These are phyloP conservation scores for Schwanniomyces vanrijiae DNA, from an alignment of 805 yeast species.

Conservation along the genomic window DNA sequence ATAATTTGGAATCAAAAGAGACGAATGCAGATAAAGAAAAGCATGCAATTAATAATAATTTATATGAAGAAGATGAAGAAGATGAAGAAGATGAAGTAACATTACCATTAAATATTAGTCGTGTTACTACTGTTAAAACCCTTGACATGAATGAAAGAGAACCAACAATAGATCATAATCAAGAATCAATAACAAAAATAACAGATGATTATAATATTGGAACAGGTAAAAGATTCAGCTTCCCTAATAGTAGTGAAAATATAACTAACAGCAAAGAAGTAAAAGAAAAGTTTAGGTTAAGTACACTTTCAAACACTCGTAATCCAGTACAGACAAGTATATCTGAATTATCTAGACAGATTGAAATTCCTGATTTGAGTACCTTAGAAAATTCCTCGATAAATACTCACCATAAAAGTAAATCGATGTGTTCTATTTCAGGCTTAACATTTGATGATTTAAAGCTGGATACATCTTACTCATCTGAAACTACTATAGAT, in stretches of 20 bases:
- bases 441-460: slow-evolving; percentile 29
- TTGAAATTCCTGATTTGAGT: slow-evolving; percentile 41
- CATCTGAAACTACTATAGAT: slow-evolving; percentile 12
- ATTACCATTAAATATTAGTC: slow-evolving; percentile 13
- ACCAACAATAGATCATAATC: background rate
- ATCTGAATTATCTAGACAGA: slow-evolving; percentile 29
- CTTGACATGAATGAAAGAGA: background rate
- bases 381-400: slow-evolving; percentile 10
- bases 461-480: slow-evolving; percentile 15
- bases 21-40: background rate
- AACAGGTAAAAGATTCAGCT: slow-evolving; percentile 33
- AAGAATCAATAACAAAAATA: background rate
- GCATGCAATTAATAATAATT: too few relatives aligned
- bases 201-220: slow-evolving; percentile 32
- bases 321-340: slow-evolving; percentile 15
- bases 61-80: background rate
- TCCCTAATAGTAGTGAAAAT: slow-evolving; percentile 35
- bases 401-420: background rate
- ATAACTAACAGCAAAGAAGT: slow-evolving; percentile 30
- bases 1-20: background rate
- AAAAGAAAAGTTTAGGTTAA: slow-evolving; percentile 8
- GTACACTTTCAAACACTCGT: slow-evolving; percentile 12
- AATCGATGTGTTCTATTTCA: slow-evolving; percentile 10
- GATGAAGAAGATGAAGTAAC: slow-evolving; percentile 6
- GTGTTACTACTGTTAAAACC: slow-evolving; percentile 1